Evolutionary conservation across 2,329 filamentous ascomycete genomes (phyloP).

Genomic region (Cordyceps fumosorosea): DNA sequence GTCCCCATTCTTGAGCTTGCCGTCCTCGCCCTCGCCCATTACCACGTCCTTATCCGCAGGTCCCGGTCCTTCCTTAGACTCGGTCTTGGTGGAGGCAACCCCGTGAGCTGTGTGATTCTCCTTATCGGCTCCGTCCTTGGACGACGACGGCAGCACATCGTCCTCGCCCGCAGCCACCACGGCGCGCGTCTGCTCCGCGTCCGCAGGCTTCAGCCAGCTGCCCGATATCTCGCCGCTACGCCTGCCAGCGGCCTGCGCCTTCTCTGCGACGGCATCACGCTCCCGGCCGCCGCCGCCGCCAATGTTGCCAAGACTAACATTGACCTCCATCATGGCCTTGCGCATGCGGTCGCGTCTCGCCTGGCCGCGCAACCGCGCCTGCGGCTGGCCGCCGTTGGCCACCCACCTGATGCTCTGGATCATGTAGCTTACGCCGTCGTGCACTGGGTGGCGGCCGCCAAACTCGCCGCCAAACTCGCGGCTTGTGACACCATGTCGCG

Average conservation of each 20-base stretch:
- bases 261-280: neutral
- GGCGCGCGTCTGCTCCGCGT: conserved; percentile 15
- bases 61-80: neutral
- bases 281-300: conserved; percentile 19
- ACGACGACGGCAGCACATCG: conserved; percentile 13
- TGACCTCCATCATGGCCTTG: conserved; percentile 47
- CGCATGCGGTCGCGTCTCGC: conserved; percentile 50
- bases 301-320: conserved; percentile 28
- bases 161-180: conserved; percentile 14
- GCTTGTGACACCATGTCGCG: conserved; percentile 74
- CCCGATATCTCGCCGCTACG: conserved; percentile 26
- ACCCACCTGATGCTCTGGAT: conserved; percentile 80
- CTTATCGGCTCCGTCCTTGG: conserved; percentile 36
- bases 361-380: conserved; percentile 49
- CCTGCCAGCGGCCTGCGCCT: conserved; percentile 19
- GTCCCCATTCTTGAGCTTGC: conserved; percentile 13
- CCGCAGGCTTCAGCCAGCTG: conserved; percentile 27
- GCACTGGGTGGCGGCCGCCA: conserved; percentile 39
- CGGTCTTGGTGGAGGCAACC: neutral
- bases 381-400: conserved; percentile 60
- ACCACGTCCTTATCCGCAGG: conserved; percentile 24
- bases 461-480: conserved; percentile 63
- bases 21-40: conserved; percentile 23
- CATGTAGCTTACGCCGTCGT: conserved; percentile 88
- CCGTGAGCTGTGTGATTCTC: conserved; percentile 32